These are phyloP conservation scores for Dactylorhiza incarnata DNA, from an alignment of 106 monocot genomes.

Conservation along the genomic window DNA sequence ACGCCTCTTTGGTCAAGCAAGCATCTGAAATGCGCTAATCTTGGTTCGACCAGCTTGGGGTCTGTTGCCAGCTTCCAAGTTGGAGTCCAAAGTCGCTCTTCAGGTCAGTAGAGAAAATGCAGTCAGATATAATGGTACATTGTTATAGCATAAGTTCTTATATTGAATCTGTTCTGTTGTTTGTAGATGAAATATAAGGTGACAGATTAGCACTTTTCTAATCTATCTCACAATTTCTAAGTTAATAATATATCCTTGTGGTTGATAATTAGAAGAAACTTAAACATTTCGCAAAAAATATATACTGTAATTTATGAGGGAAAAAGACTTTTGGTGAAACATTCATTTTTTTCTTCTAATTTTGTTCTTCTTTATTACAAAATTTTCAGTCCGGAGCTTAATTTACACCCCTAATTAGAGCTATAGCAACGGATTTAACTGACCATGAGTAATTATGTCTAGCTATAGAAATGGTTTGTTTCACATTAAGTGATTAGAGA, in stretches of 20 bases:
- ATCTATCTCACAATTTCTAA: background rate
- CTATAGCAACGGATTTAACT: too few species aligned
- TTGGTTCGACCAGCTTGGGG: constrained; percentile 35
- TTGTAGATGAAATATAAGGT: background rate
- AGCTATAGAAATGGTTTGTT: too few species aligned
- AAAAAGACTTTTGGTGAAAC: too few species aligned
- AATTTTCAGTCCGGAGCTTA: too few species aligned
- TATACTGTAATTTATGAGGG: too few species aligned
- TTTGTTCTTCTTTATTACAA: too few species aligned
- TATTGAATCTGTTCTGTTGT: background rate
- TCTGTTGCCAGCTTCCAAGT: constrained; percentile 50
- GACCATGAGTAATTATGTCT: too few species aligned
- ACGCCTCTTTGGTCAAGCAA: constrained; percentile 82
- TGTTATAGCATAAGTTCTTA: background rate
- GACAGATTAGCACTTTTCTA: background rate
- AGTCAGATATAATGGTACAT: background rate
- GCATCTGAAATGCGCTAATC: constrained; percentile 77
- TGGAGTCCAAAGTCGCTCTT: constrained; percentile 83
- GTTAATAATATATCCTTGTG: background rate
- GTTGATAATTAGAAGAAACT: too few species aligned
- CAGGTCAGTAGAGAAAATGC: background rate
- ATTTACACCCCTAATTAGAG: too few species aligned
- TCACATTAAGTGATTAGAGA: too few species aligned
- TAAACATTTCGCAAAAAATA: too few species aligned
- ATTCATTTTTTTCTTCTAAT: too few species aligned